Evolutionary conservation across 805 yeast species (phyloP).

Genomic region (Blastobotrys chiropterorum): DNA sequence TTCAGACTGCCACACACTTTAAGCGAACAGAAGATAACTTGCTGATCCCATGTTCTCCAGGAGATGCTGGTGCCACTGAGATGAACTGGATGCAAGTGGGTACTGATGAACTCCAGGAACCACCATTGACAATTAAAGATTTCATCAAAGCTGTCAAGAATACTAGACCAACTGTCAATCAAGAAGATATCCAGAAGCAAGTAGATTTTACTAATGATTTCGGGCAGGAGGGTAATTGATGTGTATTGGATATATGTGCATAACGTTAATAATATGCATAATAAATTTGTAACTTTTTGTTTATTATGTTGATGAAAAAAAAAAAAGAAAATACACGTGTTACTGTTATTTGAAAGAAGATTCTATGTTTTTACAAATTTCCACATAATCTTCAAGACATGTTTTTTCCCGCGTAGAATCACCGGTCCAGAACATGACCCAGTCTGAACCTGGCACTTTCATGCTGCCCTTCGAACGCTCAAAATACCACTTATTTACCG

Average conservation of each 20-base stretch:
- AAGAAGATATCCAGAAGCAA: slow-evolving; percentile 73
- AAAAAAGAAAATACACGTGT: neutral
- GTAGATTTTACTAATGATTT: slow-evolving; percentile 87
- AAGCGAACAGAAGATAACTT: slow-evolving; percentile 41
- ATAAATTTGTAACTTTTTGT: neutral
- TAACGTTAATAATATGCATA: neutral
- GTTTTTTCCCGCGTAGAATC: slow-evolving; percentile 24
- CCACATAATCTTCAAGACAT: slow-evolving; percentile 42
- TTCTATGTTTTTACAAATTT: slow-evolving; percentile 49
- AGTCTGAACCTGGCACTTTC: slow-evolving; percentile 37
- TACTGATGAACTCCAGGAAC: slow-evolving; percentile 85
- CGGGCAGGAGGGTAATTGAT: slow-evolving; percentile 90
- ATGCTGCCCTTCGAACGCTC: slow-evolving; percentile 77
- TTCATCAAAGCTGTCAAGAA: slow-evolving; percentile 87
- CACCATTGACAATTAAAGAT: slow-evolving; percentile 83
- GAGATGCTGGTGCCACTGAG: slow-evolving; percentile 79
- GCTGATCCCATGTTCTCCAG: slow-evolving; percentile 94
- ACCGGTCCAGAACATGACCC: slow-evolving; percentile 44
- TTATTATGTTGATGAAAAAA: too few species aligned
- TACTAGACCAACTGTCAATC: slow-evolving; percentile 93
- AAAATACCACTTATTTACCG: slow-evolving; percentile 96
- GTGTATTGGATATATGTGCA: neutral
- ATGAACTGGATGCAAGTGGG: slow-evolving; percentile 91
- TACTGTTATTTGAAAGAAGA: slow-evolving; percentile 40
- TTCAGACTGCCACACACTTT: slow-evolving; percentile 95